Evolutionary conservation across 2,329 filamentous ascomycete species (phyloP), one percentile per base, ranked within the genome.

Genomic region (Alternaria arbusti): DNA sequence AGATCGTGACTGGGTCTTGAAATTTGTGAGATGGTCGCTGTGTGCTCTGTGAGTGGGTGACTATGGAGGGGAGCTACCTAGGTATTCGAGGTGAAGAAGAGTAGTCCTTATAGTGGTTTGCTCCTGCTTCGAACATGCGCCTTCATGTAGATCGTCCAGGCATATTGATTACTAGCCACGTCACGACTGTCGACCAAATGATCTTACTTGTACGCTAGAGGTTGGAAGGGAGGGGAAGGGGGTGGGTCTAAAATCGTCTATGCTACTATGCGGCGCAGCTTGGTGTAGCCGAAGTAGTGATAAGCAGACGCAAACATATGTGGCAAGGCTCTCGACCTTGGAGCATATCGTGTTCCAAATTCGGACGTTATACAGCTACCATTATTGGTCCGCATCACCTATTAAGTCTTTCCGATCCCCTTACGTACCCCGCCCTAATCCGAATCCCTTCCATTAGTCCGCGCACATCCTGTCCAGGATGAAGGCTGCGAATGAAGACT

Each of bases 331-430:
- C 69, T 66, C 65, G 67, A 70, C 67, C 75, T 69, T 69, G 60
- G 66, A 72, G 63, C 72, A 71, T 71, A 65, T 65, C 59, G 67
- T 65, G 66, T 72, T 67, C 63, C 67, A 65, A 68, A 64, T 59
- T 69, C 65, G 59, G 70, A 76, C 72, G 71, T 75, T 73, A 74
- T 68, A 65, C 65, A 63, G 50, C 57, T 61, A 59, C 63, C 64
- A 65, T 40, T 59, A 57, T 47, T 54, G 44, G 51, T 57, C 66
- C 51, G 59, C 51, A 52, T 50, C 59, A 23, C 51, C 50, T 57
- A n/a, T 49, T 52, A 22, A 67, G 60, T 61, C 57, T 61, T 62
- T 65, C 55, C 54, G 40, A 59, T 66, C 36, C 59, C 26, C 58
- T 40, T 45, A 57, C 52, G 46, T 26, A 58, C 12, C 59, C 51